Conservation (phyloP, 2,329 filamentous ascomycete species). For the Drechmeria coniospora region DNA sequence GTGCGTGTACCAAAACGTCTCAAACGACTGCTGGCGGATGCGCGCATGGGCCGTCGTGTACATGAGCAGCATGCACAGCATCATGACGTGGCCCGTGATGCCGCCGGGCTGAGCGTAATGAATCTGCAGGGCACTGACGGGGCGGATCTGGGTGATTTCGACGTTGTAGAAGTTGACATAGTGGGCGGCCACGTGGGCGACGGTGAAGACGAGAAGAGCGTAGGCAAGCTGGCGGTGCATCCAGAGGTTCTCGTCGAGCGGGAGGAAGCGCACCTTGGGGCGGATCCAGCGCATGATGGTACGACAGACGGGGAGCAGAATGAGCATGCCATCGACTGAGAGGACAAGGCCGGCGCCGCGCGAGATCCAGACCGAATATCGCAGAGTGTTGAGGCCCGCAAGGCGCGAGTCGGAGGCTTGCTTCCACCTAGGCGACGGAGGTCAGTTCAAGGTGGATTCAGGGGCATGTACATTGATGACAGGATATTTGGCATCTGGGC, state of each 20-base stretch:
- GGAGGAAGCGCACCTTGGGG: constrained; percentile 75
- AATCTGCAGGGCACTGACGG: constrained; percentile 69
- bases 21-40: constrained; percentile 92
- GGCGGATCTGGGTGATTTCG: constrained; percentile 68
- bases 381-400: constrained; percentile 62
- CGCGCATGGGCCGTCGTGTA: constrained; percentile 89
- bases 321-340: constrained; percentile 70
- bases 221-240: constrained; percentile 95
- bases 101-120: constrained; percentile 83
- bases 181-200: constrained; percentile 62
- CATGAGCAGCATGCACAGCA: constrained; percentile 97
- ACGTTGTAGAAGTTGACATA: constrained; percentile 99
- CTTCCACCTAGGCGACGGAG: constrained; percentile 51
- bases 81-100: constrained; percentile 92
- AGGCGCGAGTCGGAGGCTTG: constrained; percentile 55
- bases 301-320: constrained; percentile 86
- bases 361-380: constrained; percentile 89
- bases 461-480: not conserved
- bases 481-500: not conserved
- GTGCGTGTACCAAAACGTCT: constrained; percentile 99
- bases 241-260: constrained; percentile 93
- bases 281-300: constrained; percentile 73
- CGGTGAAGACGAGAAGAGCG: constrained; percentile 66
- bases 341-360: constrained; percentile 81
- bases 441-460: not conserved